These are phyloP conservation scores for Eruca vesicaria DNA, from an alignment of 441 rosid species.

Conservation along the genomic window DNA sequence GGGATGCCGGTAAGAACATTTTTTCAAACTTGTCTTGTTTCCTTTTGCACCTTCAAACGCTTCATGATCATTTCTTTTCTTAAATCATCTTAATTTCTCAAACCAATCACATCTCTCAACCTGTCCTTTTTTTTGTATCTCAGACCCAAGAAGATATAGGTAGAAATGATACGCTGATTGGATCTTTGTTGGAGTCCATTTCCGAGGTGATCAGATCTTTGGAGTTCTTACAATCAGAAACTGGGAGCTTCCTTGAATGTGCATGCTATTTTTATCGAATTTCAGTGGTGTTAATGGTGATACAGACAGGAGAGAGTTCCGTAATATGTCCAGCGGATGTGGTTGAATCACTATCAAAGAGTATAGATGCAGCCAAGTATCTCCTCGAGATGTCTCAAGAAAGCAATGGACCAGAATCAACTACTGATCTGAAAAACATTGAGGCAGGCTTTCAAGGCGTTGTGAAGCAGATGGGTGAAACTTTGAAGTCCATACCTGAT, in stretches of 20 bases:
- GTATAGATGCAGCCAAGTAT: constrained; percentile 47
- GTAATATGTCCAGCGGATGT: constrained; percentile 46
- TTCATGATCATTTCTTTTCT: neutral
- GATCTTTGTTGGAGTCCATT: constrained; percentile 51
- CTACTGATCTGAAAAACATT: constrained; percentile 42
- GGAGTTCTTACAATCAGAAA: constrained; percentile 39
- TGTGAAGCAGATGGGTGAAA: constrained; percentile 55
- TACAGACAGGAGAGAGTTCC: constrained; percentile 44
- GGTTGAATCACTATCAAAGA: constrained; percentile 49
- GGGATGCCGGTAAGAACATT: constrained; percentile 55
- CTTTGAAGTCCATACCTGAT: constrained; percentile 63
- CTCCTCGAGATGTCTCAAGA: constrained; percentile 38
- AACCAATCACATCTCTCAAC: neutral
- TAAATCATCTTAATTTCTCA: constrained; percentile 9
- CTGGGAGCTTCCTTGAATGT: constrained; percentile 45
- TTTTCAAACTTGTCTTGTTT: constrained; percentile 1
- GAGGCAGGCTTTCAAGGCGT: constrained; percentile 46
- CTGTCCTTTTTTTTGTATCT: neutral
- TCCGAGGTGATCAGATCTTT: constrained; percentile 50
- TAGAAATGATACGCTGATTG: constrained; percentile 35
- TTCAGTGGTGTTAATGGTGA: constrained; percentile 65
- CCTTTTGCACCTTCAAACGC: neutral
- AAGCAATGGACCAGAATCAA: constrained; percentile 30
- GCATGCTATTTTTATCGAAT: constrained; percentile 72
- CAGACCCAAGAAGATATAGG: constrained; percentile 45